These are phyloP conservation scores for Phytophthora sp. DNA, from an alignment of 352 stramenopile species.

Conservation along the genomic window DNA sequence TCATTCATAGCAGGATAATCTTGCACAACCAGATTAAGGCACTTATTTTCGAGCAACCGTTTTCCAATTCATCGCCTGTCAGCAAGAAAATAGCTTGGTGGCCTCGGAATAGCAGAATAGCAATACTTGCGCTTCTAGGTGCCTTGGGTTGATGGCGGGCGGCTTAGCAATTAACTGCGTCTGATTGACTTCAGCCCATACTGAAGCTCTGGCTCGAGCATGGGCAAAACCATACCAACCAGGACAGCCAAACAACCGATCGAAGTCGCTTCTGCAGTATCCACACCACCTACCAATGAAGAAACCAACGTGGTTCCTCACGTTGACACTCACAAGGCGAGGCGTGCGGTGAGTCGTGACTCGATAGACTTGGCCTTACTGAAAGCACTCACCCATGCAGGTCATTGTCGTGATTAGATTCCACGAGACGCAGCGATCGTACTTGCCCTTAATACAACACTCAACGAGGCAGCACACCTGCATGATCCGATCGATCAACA, in stretches of 20 bases:
- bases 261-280: background rate
- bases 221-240: conserved; percentile 8
- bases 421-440: conserved; percentile 19
- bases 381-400: background rate
- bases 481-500: conserved; percentile 26
- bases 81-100: background rate
- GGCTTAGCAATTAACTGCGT: background rate
- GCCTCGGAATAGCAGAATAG: conserved; percentile 1
- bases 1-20: no score
- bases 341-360: conserved; percentile 5
- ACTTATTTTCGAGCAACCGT: background rate
- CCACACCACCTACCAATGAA: background rate
- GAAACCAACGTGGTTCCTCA: background rate
- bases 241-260: background rate
- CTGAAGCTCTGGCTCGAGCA: no score
- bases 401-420: background rate
- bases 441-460: conserved; percentile 5
- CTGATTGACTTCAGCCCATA: no score
- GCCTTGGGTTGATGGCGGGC: conserved; percentile 2
- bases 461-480: conserved; percentile 5
- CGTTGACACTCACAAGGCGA: conserved; percentile 6
- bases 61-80: background rate
- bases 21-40: no score
- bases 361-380: background rate
- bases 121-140: no score